Evolutionary conservation across 306 rosid species (phyloP), one percentile per base, ranked within the genome.

Genomic region (Rosa persica): DNA sequence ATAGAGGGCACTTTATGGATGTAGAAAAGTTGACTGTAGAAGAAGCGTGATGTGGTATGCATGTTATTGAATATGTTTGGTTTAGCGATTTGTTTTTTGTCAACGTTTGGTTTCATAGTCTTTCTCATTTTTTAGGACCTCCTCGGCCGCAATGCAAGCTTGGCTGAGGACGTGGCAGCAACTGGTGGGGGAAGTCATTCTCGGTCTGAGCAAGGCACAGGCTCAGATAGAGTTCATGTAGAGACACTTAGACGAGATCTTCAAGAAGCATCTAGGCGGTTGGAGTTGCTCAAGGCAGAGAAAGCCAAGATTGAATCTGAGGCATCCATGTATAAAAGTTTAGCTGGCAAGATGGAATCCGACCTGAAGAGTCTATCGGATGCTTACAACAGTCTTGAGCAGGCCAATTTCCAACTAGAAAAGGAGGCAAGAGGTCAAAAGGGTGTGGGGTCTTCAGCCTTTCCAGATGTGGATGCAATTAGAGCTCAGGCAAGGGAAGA

Each of bases 311-410:
- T 83, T 46, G 99, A 93, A 78, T 91, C 97, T 0, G 98, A 95
- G 83, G 93, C 90, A 64, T 76, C 66, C 15, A 82, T 73, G 87
- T 91, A 91, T 78, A 86, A 27, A 74, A 91, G 85, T 79, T 83
- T 91, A 78, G 98, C 99, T 7, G 89, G 90, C 74, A 95, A 95
- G 91, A 88, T 82, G 62, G 99, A 95, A 85, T 81, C 98, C 5
- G 99, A 95, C 76, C 89, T 95, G 66, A 86, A 90, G 91, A 93
- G 97, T 79, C 89, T 95, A 34, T 95, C 98, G 0, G 96, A 89
- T 83, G 99, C 99, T 15, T 95, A 93, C 87, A 95, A 95, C 84
- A 95, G 98, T 78, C 98, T 95, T 49, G 99, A 95, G 83, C 97
- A 91, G 67, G 83, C 91, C 40, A 95, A 91, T 82, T 58, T 82